phyloP scores from a whole-genome alignment of 1,284 basidiomycete species.

The Cutaneotrichosporon mucoides region DNA sequence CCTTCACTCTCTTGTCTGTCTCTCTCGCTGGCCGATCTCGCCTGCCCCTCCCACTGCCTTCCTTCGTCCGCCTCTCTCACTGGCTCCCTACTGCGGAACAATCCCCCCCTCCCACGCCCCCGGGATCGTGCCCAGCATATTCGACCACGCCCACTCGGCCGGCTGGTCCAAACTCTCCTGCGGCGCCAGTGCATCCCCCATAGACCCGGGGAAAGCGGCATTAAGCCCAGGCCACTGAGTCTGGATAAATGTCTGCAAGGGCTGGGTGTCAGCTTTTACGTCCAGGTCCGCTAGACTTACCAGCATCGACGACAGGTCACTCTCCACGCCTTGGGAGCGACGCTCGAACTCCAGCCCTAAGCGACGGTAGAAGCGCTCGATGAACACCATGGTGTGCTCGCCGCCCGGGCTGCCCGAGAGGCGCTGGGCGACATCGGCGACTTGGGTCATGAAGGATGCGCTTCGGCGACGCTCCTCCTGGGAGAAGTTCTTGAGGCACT shows the following conservation, averaged over 20 bases:
- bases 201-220: background rate
- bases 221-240: background rate
- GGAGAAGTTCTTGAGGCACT: background rate
- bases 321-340: background rate
- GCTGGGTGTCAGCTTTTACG: background rate
- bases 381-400: constrained; percentile 1
- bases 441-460: background rate
- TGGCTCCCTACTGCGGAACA: background rate
- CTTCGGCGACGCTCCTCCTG: constrained; percentile 2
- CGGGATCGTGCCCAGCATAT: background rate
- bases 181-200: background rate
- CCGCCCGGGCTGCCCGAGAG: background rate
- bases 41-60: no score
- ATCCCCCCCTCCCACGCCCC: background rate
- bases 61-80: no score
- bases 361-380: constrained; percentile 7
- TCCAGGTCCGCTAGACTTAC: background rate
- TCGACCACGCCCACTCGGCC: background rate
- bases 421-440: background rate
- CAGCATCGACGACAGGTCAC: background rate
- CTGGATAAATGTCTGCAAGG: background rate
- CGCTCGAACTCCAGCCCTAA: background rate
- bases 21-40: no score
- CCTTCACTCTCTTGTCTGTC: no score
- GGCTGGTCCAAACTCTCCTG: background rate